Evolutionary conservation across 768 basidiomycete species (phyloP), one percentile per base, ranked within the genome.

Genomic region (Kwoniella bestiolae): DNA sequence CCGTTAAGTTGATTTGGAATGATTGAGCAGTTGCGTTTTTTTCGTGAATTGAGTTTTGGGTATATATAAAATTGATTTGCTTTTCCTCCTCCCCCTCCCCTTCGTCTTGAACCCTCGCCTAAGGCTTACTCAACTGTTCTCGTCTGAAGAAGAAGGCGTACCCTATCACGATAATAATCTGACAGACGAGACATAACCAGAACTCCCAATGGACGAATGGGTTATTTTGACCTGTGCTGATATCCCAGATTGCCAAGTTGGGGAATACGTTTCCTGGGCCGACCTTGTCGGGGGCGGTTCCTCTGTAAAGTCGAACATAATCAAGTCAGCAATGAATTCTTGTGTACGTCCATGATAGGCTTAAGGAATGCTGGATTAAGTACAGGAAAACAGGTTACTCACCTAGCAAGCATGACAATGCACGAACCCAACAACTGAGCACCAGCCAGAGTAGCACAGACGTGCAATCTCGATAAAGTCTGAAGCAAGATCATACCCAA

Each of bases 101-200:
- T 26, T 6, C n/a, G 21, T 23, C 9, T 44, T n/a, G n/a, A n/a
- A n/a, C n/a, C 7, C 56, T 16, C 25, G 32, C n/a, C 35, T 68
- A 68, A 56, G 64, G 67, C 59, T 72, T 72, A 65, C 66, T 60
- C 65, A 95, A 86, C 80, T 95, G 93, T 82, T 95, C 93, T 83
- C 92, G 93, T 81, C 93, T 88, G 82, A 94, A 95, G 87, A 95
- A 94, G 91, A 91, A 91, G 84, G 94, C 93, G 83, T 95, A 95
- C 23, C 93, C 93, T 66, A 89, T 81, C 63, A 94, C 91, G 76
- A 95, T 92, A 70, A 93, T 80, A 59, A 95, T 73, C 58, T 80
- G 78, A 62, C 80, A 80, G 25, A 78, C 64, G n/a, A 83, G 68
- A 58, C 91, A 91, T 56, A 94, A 82, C 93, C 93, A 95, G 85